phyloP scores from a whole-genome alignment of 1,284 basidiomycete genomes.

The Tilletia horrida region DNA sequence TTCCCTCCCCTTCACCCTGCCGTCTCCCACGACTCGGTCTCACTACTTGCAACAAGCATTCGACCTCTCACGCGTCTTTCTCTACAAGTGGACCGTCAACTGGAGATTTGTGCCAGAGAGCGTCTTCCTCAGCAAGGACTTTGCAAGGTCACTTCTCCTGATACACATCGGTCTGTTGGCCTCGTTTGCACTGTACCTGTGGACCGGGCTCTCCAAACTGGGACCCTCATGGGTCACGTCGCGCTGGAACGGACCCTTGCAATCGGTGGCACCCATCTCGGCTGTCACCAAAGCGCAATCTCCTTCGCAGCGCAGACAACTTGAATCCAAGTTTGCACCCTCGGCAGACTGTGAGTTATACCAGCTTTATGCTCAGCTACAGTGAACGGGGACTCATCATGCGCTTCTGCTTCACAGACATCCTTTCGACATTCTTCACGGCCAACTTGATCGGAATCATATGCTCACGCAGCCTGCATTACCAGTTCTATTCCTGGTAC shows the following conservation, averaged over 20 bases:
- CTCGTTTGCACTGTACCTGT: constrained; percentile 65
- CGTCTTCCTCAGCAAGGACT: constrained; percentile 67
- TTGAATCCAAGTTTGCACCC: neutral
- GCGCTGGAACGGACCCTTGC: constrained; percentile 59
- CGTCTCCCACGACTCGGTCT: neutral
- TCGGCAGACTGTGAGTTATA: neutral
- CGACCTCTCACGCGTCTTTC: constrained; percentile 80
- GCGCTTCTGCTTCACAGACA: constrained; percentile 61
- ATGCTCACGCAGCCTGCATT: constrained; percentile 92
- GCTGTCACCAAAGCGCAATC: neutral
- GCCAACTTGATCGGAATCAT: constrained; percentile 87
- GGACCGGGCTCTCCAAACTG: constrained; percentile 69
- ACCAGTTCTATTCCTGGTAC: constrained; percentile 99
- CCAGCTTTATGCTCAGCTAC: neutral
- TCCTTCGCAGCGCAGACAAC: neutral
- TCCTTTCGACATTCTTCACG: constrained; percentile 77
- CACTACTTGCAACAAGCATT: constrained; percentile 77
- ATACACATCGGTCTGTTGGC: constrained; percentile 66
- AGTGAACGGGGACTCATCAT: neutral
- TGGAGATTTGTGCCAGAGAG: constrained; percentile 82
- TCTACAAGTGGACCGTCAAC: constrained; percentile 97
- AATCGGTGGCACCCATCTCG: constrained; percentile 43
- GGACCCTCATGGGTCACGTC: constrained; percentile 62
- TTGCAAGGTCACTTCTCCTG: constrained; percentile 66
- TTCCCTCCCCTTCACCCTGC: constrained; percentile 69